Base-by-base conservation (phyloP, 108 stramenopile genomes). In the Cyclotella cryptica region DNA sequence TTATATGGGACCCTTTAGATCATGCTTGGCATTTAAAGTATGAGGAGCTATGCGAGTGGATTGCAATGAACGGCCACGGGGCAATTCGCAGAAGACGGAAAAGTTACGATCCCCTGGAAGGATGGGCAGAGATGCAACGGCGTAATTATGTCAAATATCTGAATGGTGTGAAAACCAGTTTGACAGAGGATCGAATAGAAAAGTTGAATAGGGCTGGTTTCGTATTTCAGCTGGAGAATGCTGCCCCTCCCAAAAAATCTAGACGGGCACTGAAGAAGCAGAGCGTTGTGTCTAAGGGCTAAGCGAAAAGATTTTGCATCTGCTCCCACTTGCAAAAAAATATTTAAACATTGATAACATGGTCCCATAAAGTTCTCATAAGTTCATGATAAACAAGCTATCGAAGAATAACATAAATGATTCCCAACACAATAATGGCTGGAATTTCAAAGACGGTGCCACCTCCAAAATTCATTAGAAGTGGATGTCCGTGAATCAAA, bases 81-180 rank as follows among this genome's bases (percentile, higher is more conserved):
- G 52, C 54, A 35, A 63, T 83, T 26, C 65, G 65, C 19, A 41
- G 59, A 45, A 41, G 60, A 18, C 24, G 55, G 66, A 54, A 46
- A 21, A 71, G 27, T 0, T 72, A 90, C 59, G 52, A 59, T 49
- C 80, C 85, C 11, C 73, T 93, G 17, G 88, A 88, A 39, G 86
- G 89, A 65, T 93, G 92, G 92, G 89, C 87, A 13, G 77, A 84
- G 42, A 84, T 81, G 58, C 92, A 93, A 62, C 60, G 92, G 47
- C 67, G 85, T 46, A 79, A 88, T 28, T 93, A 82, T 72, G 84
- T 65, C 69, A 72, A 84, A 35, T 62, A 86, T 28, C 61, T 82
- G 15, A 72, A 85, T 60, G 90, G 87, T 18, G 66, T 89, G 24
- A 86, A 88, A 71, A 88, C 90, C 18, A 84, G 85, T 26, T 77